Conservation (phyloP, 1,284 basidiomycete genomes). For the Rhizopogon hawkerae region DNA sequence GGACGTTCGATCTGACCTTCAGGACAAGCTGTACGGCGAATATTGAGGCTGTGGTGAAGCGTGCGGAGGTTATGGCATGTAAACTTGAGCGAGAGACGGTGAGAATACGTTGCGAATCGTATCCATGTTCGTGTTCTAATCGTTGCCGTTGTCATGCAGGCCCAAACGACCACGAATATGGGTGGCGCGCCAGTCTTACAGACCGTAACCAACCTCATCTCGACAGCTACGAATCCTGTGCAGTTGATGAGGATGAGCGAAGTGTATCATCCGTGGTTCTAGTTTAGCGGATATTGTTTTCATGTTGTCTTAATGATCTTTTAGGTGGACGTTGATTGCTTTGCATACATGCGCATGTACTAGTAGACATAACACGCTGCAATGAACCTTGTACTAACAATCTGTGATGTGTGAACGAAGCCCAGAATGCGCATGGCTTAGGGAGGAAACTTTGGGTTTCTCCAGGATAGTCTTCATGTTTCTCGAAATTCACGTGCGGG, state of each 20-base stretch:
- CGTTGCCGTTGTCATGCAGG: neutral
- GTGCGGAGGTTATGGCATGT: slow-evolving; percentile 80
- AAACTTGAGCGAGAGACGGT: slow-evolving; percentile 78
- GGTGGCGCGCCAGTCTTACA: slow-evolving; percentile 55
- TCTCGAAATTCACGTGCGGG: slow-evolving; percentile 22
- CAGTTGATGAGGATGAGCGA: slow-evolving; percentile 76
- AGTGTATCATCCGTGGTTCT: slow-evolving; percentile 81
- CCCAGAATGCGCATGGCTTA: too few relatives aligned
- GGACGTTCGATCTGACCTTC: slow-evolving; percentile 53
- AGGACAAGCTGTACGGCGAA: slow-evolving; percentile 66
- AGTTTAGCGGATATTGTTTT: slow-evolving; percentile 17
- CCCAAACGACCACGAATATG: slow-evolving; percentile 24
- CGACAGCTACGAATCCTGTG: slow-evolving; percentile 64
- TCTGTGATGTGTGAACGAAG: neutral
- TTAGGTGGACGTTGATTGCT: neutral
- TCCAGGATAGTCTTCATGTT: neutral
- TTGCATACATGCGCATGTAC: slow-evolving; percentile 1
- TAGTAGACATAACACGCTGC: slow-evolving; percentile 1
- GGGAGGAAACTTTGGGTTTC: neutral
- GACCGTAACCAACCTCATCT: slow-evolving; percentile 81
- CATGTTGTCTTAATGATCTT: neutral
- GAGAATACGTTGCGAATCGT: slow-evolving; percentile 17
- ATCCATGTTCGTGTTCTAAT: neutral
- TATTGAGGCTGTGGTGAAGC: slow-evolving; percentile 76
- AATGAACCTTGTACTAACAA: neutral